Evolutionary conservation across 208 protist genomes (phyloP), one percentile per base, ranked within the genome.

Genomic region (Trypanosoma lewisi): DNA sequence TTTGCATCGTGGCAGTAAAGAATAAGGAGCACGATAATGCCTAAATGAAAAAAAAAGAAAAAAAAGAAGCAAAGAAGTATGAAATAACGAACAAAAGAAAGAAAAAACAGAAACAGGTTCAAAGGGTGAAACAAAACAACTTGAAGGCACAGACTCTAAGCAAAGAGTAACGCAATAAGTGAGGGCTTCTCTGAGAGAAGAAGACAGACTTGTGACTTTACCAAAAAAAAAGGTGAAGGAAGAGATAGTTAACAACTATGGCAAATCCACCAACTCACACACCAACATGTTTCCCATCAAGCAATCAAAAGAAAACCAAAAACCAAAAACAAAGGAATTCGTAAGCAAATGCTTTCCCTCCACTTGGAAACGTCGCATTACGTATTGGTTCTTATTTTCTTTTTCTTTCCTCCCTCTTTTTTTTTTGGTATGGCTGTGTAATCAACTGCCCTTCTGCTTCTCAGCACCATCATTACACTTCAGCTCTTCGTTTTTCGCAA

Each of bases 401-500:
- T 19, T 39, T 16, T 12, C 8, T 39, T 39, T 39, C 12, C 6
- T 39, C 8, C 36, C 12, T 39, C 36, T n/a, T 34, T 19, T n/a
- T 31, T 54, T 54, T 36, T 4, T 28, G 14, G 3, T 31, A 31
- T 36, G 12, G 6, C 12, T 39, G 11, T 44, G 39, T 17, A 44
- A 44, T 16, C 19, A 44, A 48, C 19, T 59, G 47, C 42, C 47
- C 30, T 37, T 45, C 21, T 48, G 11, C 17, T 55, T 51, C 48
- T 56, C 16, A 33, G 17, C 30, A 0, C 36, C 42, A 30, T 14
- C 34, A 14, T 14, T 39, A 33, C 19, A 25, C 21, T 39, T 44
- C 19, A 33, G 51, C 63, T 45, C 4, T 31, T 8, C 19, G 39
- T 66, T 65, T 37, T 34, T 54, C 17, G 3, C 50, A 23, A 33